phyloP scores from a whole-genome alignment of 2,329 filamentous ascomycete species.

The Aspergillus sergii region DNA sequence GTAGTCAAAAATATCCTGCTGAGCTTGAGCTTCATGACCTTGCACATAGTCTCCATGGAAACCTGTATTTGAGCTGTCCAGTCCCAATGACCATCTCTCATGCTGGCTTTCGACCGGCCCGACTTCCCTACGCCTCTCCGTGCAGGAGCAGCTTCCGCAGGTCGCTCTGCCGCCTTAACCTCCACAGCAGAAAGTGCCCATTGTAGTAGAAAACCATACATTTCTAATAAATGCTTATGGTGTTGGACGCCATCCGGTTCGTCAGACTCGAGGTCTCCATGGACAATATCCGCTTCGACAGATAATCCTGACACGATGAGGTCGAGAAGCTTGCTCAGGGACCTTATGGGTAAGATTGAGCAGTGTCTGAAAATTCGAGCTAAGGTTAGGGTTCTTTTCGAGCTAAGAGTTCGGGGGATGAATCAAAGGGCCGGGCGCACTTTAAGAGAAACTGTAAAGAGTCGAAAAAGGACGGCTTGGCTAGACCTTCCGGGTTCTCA shows the following conservation, averaged over 20 bases:
- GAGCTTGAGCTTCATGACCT: constrained; percentile 89
- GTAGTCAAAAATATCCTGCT: constrained; percentile 94
- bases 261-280: constrained; percentile 86
- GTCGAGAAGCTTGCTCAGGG: constrained; percentile 90
- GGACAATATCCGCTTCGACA: constrained; percentile 80
- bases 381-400: constrained; percentile 58
- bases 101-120: constrained; percentile 67
- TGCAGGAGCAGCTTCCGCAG: constrained; percentile 69
- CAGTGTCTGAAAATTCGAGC: constrained; percentile 75
- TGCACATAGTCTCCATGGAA: constrained; percentile 92
- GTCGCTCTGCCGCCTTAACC: constrained; percentile 88
- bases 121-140: constrained; percentile 75
- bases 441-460: constrained; percentile 95
- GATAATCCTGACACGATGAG: constrained; percentile 83
- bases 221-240: constrained; percentile 89
- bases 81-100: constrained; percentile 82
- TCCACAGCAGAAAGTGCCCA: constrained; percentile 97
- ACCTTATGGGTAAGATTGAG: constrained; percentile 74
- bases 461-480: constrained; percentile 78
- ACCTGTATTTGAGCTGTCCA: constrained; percentile 83
- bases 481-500: constrained; percentile 86
- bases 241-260: constrained; percentile 84
- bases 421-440: constrained; percentile 68
- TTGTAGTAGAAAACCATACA: constrained; percentile 90
- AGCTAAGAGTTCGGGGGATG: constrained; percentile 33